phyloP scores from a whole-genome alignment of 164 flowering plant species.

The Aristolochia contorta region DNA sequence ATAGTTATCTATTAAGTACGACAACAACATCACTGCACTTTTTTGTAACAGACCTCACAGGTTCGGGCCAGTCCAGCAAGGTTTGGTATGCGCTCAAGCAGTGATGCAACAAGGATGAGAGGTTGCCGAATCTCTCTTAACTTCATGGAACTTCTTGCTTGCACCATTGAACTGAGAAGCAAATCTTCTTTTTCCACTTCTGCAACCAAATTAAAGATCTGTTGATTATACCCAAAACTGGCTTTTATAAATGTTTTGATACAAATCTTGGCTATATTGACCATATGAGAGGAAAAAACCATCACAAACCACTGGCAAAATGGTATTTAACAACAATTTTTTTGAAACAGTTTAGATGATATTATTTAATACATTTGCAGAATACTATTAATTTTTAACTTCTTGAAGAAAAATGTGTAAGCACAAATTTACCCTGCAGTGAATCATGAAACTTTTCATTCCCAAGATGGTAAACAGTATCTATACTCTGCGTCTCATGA shows the following conservation, averaged over 20 bases:
- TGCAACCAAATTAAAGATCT: constrained; percentile 12
- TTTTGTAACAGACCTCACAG: constrained; percentile 59
- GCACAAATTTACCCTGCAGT: constrained; percentile 30
- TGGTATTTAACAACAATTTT: too few species aligned
- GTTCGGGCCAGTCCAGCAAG: constrained; percentile 96
- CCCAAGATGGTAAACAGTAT: constrained; percentile 15
- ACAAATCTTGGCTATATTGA: too few species aligned
- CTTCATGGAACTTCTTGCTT: constrained; percentile 37
- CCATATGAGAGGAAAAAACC: too few species aligned
- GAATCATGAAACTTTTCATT: constrained; percentile 22
- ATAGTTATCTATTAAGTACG: neutral
- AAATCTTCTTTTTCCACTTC: constrained; percentile 81
- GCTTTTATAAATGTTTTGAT: too few species aligned
- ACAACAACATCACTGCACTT: neutral
- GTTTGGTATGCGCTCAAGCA: constrained; percentile 93
- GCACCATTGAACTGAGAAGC: constrained; percentile 56
- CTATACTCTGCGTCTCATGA: constrained; percentile 36
- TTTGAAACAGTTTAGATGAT: too few species aligned
- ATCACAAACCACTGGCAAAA: too few species aligned
- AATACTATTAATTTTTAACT: too few species aligned
- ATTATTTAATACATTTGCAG: too few species aligned
- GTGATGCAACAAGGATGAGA: constrained; percentile 77
- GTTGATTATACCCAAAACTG: neutral
- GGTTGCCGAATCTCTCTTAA: constrained; percentile 54
- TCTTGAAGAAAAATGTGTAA: too few species aligned